Base-by-base conservation (phyloP, 768 basidiomycete genomes). In the Gyrodon lividus region DNA sequence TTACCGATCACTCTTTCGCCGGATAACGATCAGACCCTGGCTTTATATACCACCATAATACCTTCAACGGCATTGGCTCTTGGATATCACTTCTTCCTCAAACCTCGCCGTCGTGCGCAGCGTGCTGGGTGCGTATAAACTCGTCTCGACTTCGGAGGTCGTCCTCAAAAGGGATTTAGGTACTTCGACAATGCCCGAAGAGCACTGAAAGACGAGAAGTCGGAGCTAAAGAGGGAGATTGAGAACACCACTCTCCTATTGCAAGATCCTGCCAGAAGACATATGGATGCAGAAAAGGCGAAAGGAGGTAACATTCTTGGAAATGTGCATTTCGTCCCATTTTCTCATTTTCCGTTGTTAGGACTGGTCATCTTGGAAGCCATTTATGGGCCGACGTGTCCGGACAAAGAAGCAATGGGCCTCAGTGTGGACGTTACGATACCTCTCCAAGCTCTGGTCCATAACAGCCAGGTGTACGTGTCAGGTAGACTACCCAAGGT, bases 361-460 rank as follows among this genome's bases (percentile, higher is more conserved):
- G 89, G 91, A 48, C 74, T 95, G 39, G 77, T 95, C 52, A 81
- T 96, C 61, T 64, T 84, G 56, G 82, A 86, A 52, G 92, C 91
- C 19, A 76, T 70, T 8, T 94, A 92, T 67, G 87, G 87, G 16
- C 76, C 81, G 41, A 70, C 74, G 23, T 76, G 78, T 60, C 68
- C 67, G 48, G 77, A 76, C 46, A 74, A 75, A 46, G 79, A 75
- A 48, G 72, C 74, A 8, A 73, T 78, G 51, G 81, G 80, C 46
- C 74, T 89, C 26, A 71, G 77, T 39, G 73, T 90, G 41, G 86
- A 94, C 65, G 91, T 95, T 35, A 91, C 87, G 4, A 73, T 89
- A 38, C 82, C 92, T 6, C 65, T 95, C 45, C 92, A 94, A 72
- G 84, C 88, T 17, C 74, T 94, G 19, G 89, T 96, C 44, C 78